Conservation (phyloP, 2,329 filamentous ascomycete species). For the Sclerotiophoma versabilis region DNA sequence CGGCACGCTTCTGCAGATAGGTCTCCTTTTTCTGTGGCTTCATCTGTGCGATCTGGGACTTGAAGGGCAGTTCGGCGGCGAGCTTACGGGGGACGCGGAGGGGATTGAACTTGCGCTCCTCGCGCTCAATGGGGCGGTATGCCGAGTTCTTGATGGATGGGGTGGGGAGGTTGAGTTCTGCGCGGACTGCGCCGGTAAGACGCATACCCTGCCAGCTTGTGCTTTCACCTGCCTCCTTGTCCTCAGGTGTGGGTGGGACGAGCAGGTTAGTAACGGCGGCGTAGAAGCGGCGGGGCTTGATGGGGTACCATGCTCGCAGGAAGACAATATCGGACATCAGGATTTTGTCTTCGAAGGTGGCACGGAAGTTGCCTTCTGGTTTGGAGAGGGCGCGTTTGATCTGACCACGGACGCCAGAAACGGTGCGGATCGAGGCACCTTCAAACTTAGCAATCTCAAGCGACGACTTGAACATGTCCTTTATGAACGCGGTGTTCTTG, state of each 20-base stretch:
- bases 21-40: constrained; percentile 81
- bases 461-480: constrained; percentile 94
- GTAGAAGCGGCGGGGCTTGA: constrained; percentile 95
- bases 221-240: constrained; percentile 41
- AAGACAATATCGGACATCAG: constrained; percentile 97
- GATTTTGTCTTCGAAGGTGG: constrained; percentile 98
- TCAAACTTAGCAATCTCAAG: constrained; percentile 99
- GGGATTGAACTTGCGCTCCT: constrained; percentile 62
- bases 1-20: constrained; percentile 94
- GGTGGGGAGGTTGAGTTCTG: constrained; percentile 75
- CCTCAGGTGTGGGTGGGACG: constrained; percentile 56
- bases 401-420: constrained; percentile 92
- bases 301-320: constrained; percentile 93
- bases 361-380: constrained; percentile 93
- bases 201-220: constrained; percentile 86
- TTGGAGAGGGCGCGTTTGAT: constrained; percentile 95
- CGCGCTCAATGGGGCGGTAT: constrained; percentile 71
- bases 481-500: constrained; percentile 99
- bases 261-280: constrained; percentile 94
- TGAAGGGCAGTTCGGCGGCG: constrained; percentile 87
- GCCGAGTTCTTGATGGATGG: constrained; percentile 84
- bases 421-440: constrained; percentile 92
- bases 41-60: constrained; percentile 85
- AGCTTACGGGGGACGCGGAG: constrained; percentile 79
- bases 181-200: constrained; percentile 88